Evolutionary conservation across 164 flowering plant genomes (phyloP).

Genomic region (Nymphaea thermarum): DNA sequence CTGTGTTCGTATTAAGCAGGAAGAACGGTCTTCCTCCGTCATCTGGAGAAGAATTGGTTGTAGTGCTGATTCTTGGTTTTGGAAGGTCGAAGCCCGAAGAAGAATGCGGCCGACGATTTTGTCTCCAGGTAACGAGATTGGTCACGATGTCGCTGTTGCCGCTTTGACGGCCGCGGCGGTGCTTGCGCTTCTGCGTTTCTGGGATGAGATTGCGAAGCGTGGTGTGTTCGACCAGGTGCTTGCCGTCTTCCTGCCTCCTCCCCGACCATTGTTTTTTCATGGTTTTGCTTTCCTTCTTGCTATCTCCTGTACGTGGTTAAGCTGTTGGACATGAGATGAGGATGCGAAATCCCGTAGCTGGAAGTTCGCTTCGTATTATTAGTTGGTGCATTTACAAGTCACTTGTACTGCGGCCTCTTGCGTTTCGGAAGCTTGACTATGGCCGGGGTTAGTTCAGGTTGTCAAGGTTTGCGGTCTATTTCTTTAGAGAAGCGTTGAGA

Average conservation of each 20-base stretch:
- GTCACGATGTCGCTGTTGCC: slow-evolving; percentile 30
- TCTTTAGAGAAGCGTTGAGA: no score
- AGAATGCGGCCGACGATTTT: slow-evolving; percentile 7
- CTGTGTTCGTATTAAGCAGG: neutral
- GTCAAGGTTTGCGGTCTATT: no score
- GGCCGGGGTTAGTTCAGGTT: no score
- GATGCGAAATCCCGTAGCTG: neutral
- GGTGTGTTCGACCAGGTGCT: slow-evolving; percentile 55
- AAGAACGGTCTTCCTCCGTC: no score
- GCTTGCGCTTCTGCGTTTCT: slow-evolving; percentile 35
- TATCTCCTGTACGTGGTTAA: neutral
- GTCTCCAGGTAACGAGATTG: slow-evolving; percentile 22
- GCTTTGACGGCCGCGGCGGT: slow-evolving; percentile 30
- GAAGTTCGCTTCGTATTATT: neutral
- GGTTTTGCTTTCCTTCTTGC: neutral
- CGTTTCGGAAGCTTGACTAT: no score
- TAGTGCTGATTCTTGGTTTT: neutral
- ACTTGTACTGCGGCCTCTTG: no score
- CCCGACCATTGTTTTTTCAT: neutral
- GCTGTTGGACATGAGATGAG: neutral
- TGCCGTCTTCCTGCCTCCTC: neutral
- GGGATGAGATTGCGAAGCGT: slow-evolving; percentile 55
- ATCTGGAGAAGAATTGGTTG: neutral
- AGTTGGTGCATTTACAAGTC: no score
- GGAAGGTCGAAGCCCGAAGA: neutral